Percentiles rank a stretch among this genome's conserved stretches.
Evolutionary conservation across 2,329 filamentous ascomycete species (phyloP).

Genomic region (Talaromyces sp.): DNA sequence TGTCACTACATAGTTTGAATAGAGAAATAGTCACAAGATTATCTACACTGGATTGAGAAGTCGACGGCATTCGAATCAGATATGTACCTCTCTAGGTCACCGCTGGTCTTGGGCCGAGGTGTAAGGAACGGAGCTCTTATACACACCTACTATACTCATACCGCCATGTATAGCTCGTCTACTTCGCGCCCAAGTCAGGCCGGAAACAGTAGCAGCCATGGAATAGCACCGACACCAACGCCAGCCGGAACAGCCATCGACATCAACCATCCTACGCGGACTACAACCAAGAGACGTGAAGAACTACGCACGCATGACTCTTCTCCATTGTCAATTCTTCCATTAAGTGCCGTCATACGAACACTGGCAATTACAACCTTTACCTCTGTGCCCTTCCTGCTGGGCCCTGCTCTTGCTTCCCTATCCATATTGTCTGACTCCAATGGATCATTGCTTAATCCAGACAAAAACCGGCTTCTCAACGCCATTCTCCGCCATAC

Average conservation of each 20-base stretch:
- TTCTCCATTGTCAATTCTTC: slow-evolving; percentile 19
- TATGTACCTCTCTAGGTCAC: not conserved
- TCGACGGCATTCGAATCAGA: too few relatives aligned
- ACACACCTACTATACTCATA: not conserved
- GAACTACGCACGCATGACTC: not conserved
- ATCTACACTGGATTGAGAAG: too few relatives aligned
- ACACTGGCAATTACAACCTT: slow-evolving; percentile 20
- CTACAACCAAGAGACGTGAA: not conserved
- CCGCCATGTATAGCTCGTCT: not conserved
- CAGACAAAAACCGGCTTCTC: slow-evolving; percentile 71
- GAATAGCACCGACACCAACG: not conserved
- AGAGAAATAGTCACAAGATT: not conserved
- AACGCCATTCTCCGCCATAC: slow-evolving; percentile 70
- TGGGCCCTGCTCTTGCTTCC: slow-evolving; percentile 64
- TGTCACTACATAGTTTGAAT: not conserved
- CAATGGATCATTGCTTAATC: slow-evolving; percentile 62
- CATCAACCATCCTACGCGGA: not conserved
- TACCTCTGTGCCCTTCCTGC: slow-evolving; percentile 43
- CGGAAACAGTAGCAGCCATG: not conserved
- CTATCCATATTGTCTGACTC: slow-evolving; percentile 69
- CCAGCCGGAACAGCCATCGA: not conserved
- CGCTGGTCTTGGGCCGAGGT: not conserved
- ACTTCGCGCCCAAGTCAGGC: not conserved
- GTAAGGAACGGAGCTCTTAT: not conserved
- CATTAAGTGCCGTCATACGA: slow-evolving; percentile 19